These are phyloP conservation scores for Pythium plurisporium DNA, from an alignment of 352 stramenopile genomes.

Conservation along the genomic window DNA sequence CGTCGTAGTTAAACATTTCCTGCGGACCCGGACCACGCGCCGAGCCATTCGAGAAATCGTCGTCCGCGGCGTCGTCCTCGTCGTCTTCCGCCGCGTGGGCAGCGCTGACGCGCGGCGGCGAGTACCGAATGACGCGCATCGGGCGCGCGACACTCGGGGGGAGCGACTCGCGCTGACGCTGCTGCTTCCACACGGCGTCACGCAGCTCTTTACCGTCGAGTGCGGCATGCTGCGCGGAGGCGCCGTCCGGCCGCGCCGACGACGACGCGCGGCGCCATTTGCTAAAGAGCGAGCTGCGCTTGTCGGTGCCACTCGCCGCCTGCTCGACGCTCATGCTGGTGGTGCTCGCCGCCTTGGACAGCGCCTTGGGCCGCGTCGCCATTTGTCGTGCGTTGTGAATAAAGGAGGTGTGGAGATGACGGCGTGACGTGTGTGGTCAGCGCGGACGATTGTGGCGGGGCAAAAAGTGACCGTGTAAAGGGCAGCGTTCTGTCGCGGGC, in stretches of 20 bases:
- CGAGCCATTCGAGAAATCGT: conserved; percentile 16
- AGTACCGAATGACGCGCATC: conserved; percentile 24
- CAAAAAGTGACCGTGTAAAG: too few relatives aligned
- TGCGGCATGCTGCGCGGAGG: background rate
- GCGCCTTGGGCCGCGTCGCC: background rate
- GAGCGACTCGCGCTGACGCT: conserved; percentile 10
- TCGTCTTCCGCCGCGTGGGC: background rate
- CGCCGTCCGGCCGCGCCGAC: background rate
- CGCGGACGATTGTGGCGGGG: too few relatives aligned
- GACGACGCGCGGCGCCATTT: conserved; percentile 9
- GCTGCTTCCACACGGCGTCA: conserved; percentile 23
- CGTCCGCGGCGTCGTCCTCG: conserved; percentile 11
- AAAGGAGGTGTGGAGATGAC: too few relatives aligned
- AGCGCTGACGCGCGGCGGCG: background rate
- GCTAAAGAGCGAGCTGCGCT: conserved; percentile 16
- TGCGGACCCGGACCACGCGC: conserved; percentile 4
- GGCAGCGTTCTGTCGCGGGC: too few relatives aligned
- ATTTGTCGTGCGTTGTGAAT: too few relatives aligned
- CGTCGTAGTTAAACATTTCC: conserved; percentile 10
- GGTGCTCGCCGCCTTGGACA: conserved; percentile 19
- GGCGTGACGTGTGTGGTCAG: too few relatives aligned
- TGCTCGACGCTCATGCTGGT: conserved; percentile 1
- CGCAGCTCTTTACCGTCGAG: conserved; percentile 24
- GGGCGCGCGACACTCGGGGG: background rate
- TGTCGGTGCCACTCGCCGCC: background rate